A percentile compares a stretch with the other conserved stretches of the same genome.
Evolutionary conservation across 2,329 filamentous ascomycete genomes (phyloP).

Genomic region (Fusarium hainanense): DNA sequence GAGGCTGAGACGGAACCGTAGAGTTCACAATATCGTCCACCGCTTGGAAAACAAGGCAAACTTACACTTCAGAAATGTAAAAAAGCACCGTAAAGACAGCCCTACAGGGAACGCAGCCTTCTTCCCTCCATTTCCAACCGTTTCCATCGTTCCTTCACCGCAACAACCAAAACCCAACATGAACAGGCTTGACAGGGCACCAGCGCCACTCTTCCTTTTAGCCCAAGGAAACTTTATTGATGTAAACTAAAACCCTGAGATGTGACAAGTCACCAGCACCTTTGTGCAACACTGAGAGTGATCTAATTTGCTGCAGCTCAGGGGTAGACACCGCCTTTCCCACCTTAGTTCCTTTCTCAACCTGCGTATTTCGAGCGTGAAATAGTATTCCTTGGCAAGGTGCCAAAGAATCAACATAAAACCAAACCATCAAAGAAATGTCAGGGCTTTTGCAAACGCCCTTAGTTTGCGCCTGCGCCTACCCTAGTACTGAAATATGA

Average conservation of each 20-base stretch:
- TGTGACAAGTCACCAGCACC: background rate
- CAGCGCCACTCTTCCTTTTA: background rate
- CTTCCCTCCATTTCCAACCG: background rate
- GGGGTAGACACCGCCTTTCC: background rate
- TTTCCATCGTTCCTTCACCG: background rate
- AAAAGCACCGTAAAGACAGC: too few relatives aligned
- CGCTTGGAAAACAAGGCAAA: background rate
- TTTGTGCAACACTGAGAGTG: background rate
- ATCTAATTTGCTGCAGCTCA: background rate
- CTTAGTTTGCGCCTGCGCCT: background rate
- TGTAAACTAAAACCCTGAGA: background rate
- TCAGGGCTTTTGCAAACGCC: too few relatives aligned
- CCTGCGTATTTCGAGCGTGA: too few relatives aligned
- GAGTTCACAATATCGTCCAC: too few relatives aligned
- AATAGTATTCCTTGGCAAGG: background rate
- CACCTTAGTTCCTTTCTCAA: background rate
- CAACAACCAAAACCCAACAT: background rate
- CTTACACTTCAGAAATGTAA: too few relatives aligned
- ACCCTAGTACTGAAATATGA: background rate
- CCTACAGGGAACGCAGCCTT: too few relatives aligned
- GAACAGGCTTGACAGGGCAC: background rate
- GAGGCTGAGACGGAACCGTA: too few relatives aligned
- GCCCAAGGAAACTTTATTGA: background rate
- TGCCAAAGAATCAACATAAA: background rate
- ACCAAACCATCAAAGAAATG: background rate